A percentile compares a stretch with the other conserved stretches of the same genome.
phyloP scores from a whole-genome alignment of 192 early-diverging fungal species.

The Geosiphon pyriformis region DNA sequence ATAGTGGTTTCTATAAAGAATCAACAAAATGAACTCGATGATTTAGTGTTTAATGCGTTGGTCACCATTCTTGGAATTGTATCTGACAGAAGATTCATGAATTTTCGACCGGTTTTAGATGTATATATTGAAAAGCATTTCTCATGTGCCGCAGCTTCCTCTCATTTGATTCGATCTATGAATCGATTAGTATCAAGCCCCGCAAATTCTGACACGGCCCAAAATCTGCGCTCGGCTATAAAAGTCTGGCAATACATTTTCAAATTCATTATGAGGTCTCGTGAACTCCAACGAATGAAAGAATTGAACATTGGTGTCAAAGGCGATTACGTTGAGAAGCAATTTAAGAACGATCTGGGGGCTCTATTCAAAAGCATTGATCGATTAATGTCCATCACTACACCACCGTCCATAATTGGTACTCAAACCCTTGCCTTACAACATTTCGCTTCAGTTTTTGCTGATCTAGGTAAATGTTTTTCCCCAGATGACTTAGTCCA shows the following conservation, averaged over 20 bases:
- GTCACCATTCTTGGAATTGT: slow-evolving; percentile 55
- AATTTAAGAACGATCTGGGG: slow-evolving; percentile 45
- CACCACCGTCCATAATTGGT: slow-evolving; percentile 50
- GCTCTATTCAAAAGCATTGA: slow-evolving; percentile 40
- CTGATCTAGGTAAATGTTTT: slow-evolving; percentile 35
- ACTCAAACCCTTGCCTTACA: slow-evolving; percentile 55
- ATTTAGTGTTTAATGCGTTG: slow-evolving; percentile 44
- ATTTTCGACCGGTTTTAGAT: slow-evolving; percentile 52
- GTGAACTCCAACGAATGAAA: slow-evolving; percentile 27
- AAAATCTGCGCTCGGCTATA: slow-evolving; percentile 48
- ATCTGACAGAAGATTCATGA: slow-evolving; percentile 54
- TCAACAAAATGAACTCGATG: slow-evolving; percentile 32
- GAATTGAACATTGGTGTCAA: slow-evolving; percentile 26
- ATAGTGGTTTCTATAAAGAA: slow-evolving; percentile 43
- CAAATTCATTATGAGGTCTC: slow-evolving; percentile 47
- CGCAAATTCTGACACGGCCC: slow-evolving; percentile 29
- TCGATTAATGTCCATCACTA: slow-evolving; percentile 43
- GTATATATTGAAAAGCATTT: slow-evolving; percentile 54
- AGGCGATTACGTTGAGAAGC: slow-evolving; percentile 25
- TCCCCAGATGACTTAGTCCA: slow-evolving; percentile 29
- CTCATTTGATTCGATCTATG: slow-evolving; percentile 39
- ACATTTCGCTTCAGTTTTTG: slow-evolving; percentile 39
- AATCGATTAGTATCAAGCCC: slow-evolving; percentile 30
- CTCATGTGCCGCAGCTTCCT: slow-evolving; percentile 24
- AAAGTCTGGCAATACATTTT: slow-evolving; percentile 62